Conservation (phyloP, 2,329 filamentous ascomycete species). For the Domatiomyces catenatus region DNA sequence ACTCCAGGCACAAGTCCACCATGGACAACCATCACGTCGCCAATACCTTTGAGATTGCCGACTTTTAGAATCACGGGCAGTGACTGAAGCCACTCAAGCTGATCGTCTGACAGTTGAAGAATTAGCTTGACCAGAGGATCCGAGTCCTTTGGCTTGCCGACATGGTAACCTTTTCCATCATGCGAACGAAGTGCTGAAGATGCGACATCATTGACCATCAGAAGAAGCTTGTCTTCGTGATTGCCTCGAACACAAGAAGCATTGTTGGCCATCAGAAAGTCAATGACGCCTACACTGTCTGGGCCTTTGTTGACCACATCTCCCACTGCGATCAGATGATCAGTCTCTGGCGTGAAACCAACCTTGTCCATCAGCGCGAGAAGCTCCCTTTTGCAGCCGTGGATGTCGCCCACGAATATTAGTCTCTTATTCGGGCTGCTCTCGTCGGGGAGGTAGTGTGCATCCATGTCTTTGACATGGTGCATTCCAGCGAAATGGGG, state of each 20-base stretch:
- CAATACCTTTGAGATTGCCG: slow-evolving; percentile 44
- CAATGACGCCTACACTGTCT: slow-evolving; percentile 62
- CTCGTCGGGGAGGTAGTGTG: slow-evolving; percentile 30
- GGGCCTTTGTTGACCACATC: slow-evolving; percentile 80
- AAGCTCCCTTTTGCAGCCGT: slow-evolving; percentile 62
- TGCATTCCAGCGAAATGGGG: slow-evolving; percentile 36
- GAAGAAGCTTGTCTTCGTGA: slow-evolving; percentile 76
- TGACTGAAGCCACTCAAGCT: slow-evolving; percentile 52
- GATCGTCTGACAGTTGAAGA: slow-evolving; percentile 41
- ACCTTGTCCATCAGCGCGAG: slow-evolving; percentile 50
- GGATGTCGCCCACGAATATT: slow-evolving; percentile 78
- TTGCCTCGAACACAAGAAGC: slow-evolving; percentile 82
- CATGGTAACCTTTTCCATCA: background rate
- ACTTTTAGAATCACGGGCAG: slow-evolving; percentile 67
- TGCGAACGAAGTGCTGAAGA: background rate
- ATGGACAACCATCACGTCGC: slow-evolving; percentile 59
- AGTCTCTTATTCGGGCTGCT: slow-evolving; percentile 35
- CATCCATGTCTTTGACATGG: slow-evolving; percentile 35
- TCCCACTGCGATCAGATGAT: slow-evolving; percentile 62
- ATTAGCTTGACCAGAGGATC: slow-evolving; percentile 37
- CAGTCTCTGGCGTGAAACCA: slow-evolving; percentile 43
- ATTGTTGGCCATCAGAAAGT: slow-evolving; percentile 54
- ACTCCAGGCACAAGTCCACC: slow-evolving; percentile 70
- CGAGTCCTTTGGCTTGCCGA: slow-evolving; percentile 6
- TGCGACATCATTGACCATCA: slow-evolving; percentile 35